Base-by-base conservation (phyloP, 169 alveolate species). In the Cryptosporidium canis region DNA sequence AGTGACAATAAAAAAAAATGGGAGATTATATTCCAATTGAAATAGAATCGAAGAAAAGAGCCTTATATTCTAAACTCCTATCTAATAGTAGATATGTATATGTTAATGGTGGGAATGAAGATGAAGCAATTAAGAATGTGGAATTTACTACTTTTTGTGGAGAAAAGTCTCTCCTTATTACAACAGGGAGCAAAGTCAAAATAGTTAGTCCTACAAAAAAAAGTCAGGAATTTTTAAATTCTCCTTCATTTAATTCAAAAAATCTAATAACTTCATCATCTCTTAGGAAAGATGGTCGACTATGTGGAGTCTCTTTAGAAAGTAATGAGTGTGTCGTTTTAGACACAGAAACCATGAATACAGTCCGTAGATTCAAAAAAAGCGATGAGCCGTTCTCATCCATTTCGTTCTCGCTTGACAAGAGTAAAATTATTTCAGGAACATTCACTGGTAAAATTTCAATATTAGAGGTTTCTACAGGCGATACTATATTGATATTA, bases 21-120 rank as follows among this genome's bases (percentile, higher is more conserved):
- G 87, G 87, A 11, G 87, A 77, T 55, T 77, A 58, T 58, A 37
- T 51, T 18, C 87, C 87, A 44, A 35, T 77, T 39, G 87, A 77
- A 77, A 21, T 77, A 11, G 77, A 77, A 18, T n/a, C 39, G 18
- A 61, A 43, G 31, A 77, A 18, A 58, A 39, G 1, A 35, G 43
- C 37, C 18, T n/a, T 41, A 1, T 16, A 16, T 41, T 39, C 70
- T 56, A 77, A 58, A 55, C 14, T 6, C 3, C 41, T 48, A 53
- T 58, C 24, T 27, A 45, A 77, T 0, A 77, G 44, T 24, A 21
- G 72, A 16, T 77, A 77, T 43, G 18, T 5, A 16, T 77, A 58
- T 55, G 12, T 39, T 9, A 58, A 56, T 37, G 33, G 87, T 37
- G 87, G 72, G 33, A 77, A 58, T 35, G 87, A 77, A 31, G 77